Evolutionary conservation across 2,329 filamentous ascomycete species (phyloP), one percentile per base, ranked within the genome.

Genomic region (Colletotrichum filicis): DNA sequence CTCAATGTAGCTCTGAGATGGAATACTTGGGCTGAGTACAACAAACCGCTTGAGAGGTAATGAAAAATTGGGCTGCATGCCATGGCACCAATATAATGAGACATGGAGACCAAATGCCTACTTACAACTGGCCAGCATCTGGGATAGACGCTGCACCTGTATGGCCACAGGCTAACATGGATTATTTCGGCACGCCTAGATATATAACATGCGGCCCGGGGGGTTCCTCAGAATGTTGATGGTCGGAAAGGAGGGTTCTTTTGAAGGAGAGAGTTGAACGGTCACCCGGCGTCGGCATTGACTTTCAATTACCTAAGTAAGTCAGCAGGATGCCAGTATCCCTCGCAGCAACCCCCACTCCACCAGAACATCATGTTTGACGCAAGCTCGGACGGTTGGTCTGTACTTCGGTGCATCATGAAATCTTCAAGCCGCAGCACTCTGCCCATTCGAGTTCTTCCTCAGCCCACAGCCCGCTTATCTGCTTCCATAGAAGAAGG

Each of bases 361-460:
- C 26, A 22, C 63, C 63, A 14, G 12, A 16, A n/a, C 35, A 28
- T 8, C 42, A 53, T 24, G 19, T 53, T 53, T 30, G 62, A 65
- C 62, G 24, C 35, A 16, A 57, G 32, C 58, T 68, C 52, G 32
- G 66, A 14, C 66, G 22, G 46, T 52, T 56, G 12, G 57, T 16
- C 57, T 35, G 49, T 24, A 46, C 66, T 57, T 56, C 58, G 58
- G 49, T 57, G 52, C 66, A 68, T 49, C 58, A 28, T 42, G 22
- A 49, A 26, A 26, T 66, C 7, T 26, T 65, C 66, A 24, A 68
- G 57, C 56, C 28, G 49, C 32, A 52, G 30, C 55, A 19, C 37
- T 61, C 42, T 42, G 30, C 49, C 55, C 32, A 12, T 42, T 32
- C 42, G 42, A 61, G 35, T n/a, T 16, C 37, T 11, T 19, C 14